A percentile compares a stretch with the other conserved stretches of the same genome.
Evolutionary conservation across 768 basidiomycete genomes (phyloP).

Genomic region (Termitomyces sp.): DNA sequence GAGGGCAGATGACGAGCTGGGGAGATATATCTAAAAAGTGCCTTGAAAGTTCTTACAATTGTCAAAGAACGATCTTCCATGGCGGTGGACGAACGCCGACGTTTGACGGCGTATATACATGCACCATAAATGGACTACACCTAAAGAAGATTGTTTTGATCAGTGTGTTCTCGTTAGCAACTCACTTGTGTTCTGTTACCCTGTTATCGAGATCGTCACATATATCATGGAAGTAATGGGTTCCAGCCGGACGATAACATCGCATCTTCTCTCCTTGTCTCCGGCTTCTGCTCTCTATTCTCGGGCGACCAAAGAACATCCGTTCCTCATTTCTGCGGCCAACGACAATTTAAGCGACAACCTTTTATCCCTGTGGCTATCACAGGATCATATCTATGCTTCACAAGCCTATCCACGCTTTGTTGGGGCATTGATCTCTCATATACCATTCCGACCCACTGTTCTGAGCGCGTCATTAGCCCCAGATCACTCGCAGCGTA

Average conservation of each 20-base stretch:
- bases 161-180: no score
- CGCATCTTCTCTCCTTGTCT: slow-evolving; percentile 6
- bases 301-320: slow-evolving; percentile 41
- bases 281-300: slow-evolving; percentile 23
- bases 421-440: slow-evolving; percentile 58
- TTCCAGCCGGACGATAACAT: slow-evolving; percentile 4
- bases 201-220: neutral
- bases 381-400: slow-evolving; percentile 72
- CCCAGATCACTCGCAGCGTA: slow-evolving; percentile 27
- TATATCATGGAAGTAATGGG: neutral
- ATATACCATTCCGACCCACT: slow-evolving; percentile 44
- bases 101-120: no score
- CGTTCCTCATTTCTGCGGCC: slow-evolving; percentile 58
- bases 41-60: neutral
- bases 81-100: neutral
- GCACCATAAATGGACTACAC: no score
- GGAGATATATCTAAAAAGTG: neutral
- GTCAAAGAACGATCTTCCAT: neutral
- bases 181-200: no score
- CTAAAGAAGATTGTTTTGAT: no score
- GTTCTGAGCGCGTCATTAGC: slow-evolving; percentile 22
- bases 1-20: neutral
- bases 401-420: slow-evolving; percentile 70
- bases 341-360: slow-evolving; percentile 39
- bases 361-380: slow-evolving; percentile 57